Evolutionary conservation across 176 grass and related monocot genomes (phyloP).

Genomic region (Paspalum vaginatum): DNA sequence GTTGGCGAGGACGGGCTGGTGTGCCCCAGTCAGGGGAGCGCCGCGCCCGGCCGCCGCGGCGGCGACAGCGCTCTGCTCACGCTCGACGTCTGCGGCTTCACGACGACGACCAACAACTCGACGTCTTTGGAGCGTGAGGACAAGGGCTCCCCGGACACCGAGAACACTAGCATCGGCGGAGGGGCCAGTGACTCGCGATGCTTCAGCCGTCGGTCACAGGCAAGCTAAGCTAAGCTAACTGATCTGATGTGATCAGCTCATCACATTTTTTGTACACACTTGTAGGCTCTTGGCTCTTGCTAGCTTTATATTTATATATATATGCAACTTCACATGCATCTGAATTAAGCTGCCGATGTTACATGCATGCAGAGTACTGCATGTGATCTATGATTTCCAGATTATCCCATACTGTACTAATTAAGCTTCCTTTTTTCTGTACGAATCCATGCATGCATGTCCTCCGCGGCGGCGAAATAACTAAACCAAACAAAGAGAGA

Average conservation of each 20-base stretch:
- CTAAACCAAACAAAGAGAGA: slow-evolving; percentile 56
- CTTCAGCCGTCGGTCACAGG: slow-evolving; percentile 68
- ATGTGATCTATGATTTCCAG: neutral
- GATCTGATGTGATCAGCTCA: neutral
- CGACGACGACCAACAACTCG: slow-evolving; percentile 68
- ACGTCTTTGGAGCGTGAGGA: slow-evolving; percentile 52
- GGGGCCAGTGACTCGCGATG: slow-evolving; percentile 66
- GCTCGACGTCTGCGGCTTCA: slow-evolving; percentile 57
- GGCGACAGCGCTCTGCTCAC: slow-evolving; percentile 52
- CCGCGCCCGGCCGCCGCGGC: slow-evolving; percentile 29
- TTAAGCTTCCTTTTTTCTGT: neutral
- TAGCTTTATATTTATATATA: neutral
- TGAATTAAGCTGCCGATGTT: neutral
- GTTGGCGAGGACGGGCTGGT: slow-evolving; percentile 46
- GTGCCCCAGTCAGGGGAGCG: slow-evolving; percentile 83
- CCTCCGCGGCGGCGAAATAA: neutral
- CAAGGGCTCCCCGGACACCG: slow-evolving; percentile 68
- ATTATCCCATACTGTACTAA: neutral
- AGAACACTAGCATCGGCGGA: slow-evolving; percentile 66
- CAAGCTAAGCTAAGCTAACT: slow-evolving; percentile 20
- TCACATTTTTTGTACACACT: neutral
- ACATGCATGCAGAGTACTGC: slow-evolving; percentile 12
- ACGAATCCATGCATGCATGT: neutral
- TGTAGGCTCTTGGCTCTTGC: neutral
- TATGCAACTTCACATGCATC: neutral